Evolutionary conservation across 768 basidiomycete species (phyloP), one percentile per base, ranked within the genome.

Genomic region (Podaxis sp.): DNA sequence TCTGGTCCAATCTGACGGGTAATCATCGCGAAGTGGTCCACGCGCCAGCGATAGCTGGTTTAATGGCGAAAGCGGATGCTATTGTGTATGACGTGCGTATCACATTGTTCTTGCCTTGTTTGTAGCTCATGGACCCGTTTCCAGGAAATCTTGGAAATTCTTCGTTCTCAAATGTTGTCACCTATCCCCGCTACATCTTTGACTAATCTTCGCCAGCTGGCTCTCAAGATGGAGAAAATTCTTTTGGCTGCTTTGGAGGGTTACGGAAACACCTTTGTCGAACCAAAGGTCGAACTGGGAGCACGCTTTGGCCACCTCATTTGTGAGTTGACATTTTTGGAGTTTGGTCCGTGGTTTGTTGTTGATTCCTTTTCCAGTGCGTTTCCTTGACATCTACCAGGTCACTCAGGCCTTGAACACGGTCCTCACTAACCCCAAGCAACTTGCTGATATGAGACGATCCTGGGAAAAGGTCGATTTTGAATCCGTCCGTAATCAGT

Each of bases 161-260:
- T 97, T 68, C 85, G 93, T 52, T 87, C 87, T 2, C 93, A 93
- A 72, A 91, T 95, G 85, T 82, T 94, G 48, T 88, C 89, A 7
- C 84, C 90, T 15, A 87, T 95, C 51, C 78, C 90, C 0, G 76
- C 89, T 1, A 68, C 84, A 48, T 86, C 91, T 2, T 73, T 95
- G 54, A 83, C 83, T 12, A 89, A 83, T 69, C 79, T 95, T 60
- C 87, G 92, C 40, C 88, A 90, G 70, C 79, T 95, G 59, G 93
- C 94, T 12, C 85, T 91, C 70, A 93, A 94, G 78, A 93, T 95
- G 92, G 93, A 95, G 71, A 93, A 93, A 74, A 90, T 94, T 53
- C 79, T 95, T 19, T 79, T 95, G 49, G 80, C 89, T 54, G 90
- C 94, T 15, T 79, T 95, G 33, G 91, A 92, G 62, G 84, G 83